Evolutionary conservation across 1,139 yeast genomes (phyloP).

Genomic region (Pneumocystis carinii): DNA sequence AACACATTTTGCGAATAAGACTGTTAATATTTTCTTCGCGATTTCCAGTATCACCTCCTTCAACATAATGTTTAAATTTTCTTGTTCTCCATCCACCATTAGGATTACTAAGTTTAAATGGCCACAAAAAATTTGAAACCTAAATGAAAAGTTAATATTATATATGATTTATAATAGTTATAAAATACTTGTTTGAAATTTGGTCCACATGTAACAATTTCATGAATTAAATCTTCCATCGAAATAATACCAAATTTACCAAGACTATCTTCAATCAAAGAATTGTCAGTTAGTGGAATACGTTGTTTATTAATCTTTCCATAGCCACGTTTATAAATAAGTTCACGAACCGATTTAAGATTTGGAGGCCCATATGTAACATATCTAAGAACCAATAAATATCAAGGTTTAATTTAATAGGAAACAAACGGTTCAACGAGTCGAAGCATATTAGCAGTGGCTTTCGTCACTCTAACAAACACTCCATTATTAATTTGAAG

Average conservation of each 20-base stretch:
- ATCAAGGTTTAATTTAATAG: background rate
- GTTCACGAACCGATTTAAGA: slow-evolving; percentile 86
- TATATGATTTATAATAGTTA: background rate
- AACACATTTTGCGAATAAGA: slow-evolving; percentile 94
- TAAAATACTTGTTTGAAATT: slow-evolving; percentile 8
- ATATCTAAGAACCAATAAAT: background rate
- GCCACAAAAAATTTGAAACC: slow-evolving; percentile 99
- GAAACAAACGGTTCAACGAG: slow-evolving; percentile 83
- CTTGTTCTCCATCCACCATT: slow-evolving; percentile 99
- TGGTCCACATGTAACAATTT: slow-evolving; percentile 53
- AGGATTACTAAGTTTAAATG: slow-evolving; percentile 99
- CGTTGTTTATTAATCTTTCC: slow-evolving; percentile 99
- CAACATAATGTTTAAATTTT: slow-evolving; percentile 98
- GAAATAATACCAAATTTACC: slow-evolving; percentile 96
- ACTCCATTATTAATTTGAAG: slow-evolving; percentile 98
- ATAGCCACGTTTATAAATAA: slow-evolving; percentile 98
- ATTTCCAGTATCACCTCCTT: slow-evolving; percentile 99
- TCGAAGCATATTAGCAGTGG: slow-evolving; percentile 89
- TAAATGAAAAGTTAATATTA: slow-evolving; percentile 98
- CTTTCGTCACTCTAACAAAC: slow-evolving; percentile 95
- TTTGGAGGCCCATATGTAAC: slow-evolving; percentile 99
- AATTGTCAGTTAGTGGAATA: slow-evolving; percentile 84
- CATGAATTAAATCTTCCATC: slow-evolving; percentile 96
- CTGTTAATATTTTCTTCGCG: slow-evolving; percentile 97
- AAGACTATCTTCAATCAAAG: slow-evolving; percentile 81